Conservation (phyloP, 495 filamentous ascomycete species). For the Neurospora tetraspora region DNA sequence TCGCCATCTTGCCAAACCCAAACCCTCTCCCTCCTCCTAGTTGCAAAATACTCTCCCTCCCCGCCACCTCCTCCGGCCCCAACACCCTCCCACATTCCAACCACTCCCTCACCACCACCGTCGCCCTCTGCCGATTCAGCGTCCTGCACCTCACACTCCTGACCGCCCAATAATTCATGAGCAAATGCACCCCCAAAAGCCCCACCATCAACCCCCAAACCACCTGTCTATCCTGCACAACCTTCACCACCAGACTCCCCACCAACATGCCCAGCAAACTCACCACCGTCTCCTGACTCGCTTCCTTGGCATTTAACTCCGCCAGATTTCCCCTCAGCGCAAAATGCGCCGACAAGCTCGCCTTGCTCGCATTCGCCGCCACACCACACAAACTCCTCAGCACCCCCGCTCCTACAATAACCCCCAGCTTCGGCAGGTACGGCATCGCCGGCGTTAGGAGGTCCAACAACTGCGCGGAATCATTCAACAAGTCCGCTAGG, state of each 20-base stretch:
- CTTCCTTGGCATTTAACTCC: conserved; percentile 92
- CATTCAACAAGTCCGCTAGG: conserved; percentile 86
- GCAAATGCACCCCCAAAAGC: conserved; percentile 65
- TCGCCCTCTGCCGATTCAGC: conserved; percentile 82
- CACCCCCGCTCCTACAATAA: conserved; percentile 68
- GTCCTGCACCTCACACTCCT: conserved; percentile 71
- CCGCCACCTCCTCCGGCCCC: conserved; percentile 52
- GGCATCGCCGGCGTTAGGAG: conserved; percentile 76
- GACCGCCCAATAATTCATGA: conserved; percentile 78
- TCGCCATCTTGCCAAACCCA: conserved; percentile 19
- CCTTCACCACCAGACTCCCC: conserved; percentile 70
- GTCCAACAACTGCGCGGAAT: conserved; percentile 80
- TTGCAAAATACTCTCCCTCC: conserved; percentile 61
- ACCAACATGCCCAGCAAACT: conserved; percentile 82
- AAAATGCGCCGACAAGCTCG: conserved; percentile 86
- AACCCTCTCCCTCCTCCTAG: conserved; percentile 2
- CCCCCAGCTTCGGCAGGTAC: conserved; percentile 50
- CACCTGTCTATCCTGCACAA: conserved; percentile 55
- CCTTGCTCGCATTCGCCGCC: conserved; percentile 81
- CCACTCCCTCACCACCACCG: conserved; percentile 61
- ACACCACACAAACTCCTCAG: conserved; percentile 81
- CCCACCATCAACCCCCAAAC: conserved; percentile 69
- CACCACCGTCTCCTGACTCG: conserved; percentile 91
- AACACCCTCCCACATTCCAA: conserved; percentile 43
- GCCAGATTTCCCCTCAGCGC: conserved; percentile 80